These are phyloP conservation scores for Aureobasidium vineae DNA, from an alignment of 2,329 filamentous ascomycete genomes.

Conservation along the genomic window DNA sequence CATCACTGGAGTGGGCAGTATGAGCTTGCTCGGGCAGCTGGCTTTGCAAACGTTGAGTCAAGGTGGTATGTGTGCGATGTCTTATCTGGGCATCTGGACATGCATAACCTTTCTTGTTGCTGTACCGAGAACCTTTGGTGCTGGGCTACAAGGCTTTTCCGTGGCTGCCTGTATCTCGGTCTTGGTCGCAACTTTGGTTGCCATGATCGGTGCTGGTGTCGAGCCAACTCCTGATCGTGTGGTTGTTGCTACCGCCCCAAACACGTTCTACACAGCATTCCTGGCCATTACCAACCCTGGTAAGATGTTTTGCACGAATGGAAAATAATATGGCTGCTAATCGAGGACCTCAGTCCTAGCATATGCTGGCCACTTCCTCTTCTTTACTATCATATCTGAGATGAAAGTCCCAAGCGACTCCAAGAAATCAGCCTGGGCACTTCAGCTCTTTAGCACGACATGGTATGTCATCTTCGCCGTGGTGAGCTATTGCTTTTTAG, in stretches of 20 bases:
- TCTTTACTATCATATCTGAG: slow-evolving; percentile 55
- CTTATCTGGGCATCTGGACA: slow-evolving; percentile 50
- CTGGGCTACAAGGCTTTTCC: not conserved
- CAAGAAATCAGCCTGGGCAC: slow-evolving; percentile 52
- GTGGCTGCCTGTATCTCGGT: not conserved
- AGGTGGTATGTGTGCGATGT: slow-evolving; percentile 46
- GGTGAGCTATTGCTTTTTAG: slow-evolving; percentile 54
- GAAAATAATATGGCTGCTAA: not conserved
- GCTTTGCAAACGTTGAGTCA: slow-evolving; percentile 50
- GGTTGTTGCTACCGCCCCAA: slow-evolving; percentile 42
- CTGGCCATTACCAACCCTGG: slow-evolving; percentile 51
- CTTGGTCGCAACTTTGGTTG: slow-evolving; percentile 51
- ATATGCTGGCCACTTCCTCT: slow-evolving; percentile 54
- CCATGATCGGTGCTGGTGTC: slow-evolving; percentile 51
- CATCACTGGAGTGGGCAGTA: slow-evolving; percentile 52
- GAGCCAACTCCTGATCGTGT: slow-evolving; percentile 42
- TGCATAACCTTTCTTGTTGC: slow-evolving; percentile 42
- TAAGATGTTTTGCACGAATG: not conserved
- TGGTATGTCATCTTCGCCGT: slow-evolving; percentile 54
- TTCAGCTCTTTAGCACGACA: slow-evolving; percentile 52
- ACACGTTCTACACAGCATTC: slow-evolving; percentile 48
- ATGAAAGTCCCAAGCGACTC: slow-evolving; percentile 53
- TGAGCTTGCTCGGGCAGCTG: slow-evolving; percentile 54
- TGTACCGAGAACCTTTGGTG: slow-evolving; percentile 45
- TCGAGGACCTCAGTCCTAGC: slow-evolving; percentile 44